These are phyloP conservation scores for Calendula officinalis DNA, from an alignment of 129 eudicot genomes.

Conservation along the genomic window DNA sequence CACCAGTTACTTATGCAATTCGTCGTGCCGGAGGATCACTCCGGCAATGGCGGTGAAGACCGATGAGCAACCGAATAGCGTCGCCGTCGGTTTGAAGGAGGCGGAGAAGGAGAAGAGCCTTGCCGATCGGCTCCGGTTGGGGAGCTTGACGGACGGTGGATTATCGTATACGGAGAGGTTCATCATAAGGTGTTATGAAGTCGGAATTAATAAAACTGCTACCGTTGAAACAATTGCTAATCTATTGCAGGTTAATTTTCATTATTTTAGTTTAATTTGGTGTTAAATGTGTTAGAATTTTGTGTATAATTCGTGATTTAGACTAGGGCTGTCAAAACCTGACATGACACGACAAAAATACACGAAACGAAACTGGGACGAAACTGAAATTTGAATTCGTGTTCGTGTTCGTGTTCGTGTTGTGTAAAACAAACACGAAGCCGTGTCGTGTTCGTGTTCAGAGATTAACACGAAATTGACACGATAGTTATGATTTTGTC, in stretches of 20 bases:
- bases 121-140: slow-evolving; percentile 74
- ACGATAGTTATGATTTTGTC: too few species aligned
- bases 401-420: too few species aligned
- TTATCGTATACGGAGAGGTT: slow-evolving; percentile 86
- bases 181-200: slow-evolving; percentile 85
- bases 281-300: neutral
- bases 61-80: slow-evolving; percentile 14
- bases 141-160: slow-evolving; percentile 81
- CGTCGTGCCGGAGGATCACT: slow-evolving; percentile 9
- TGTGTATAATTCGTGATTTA: slow-evolving; percentile 9
- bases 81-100: slow-evolving; percentile 19
- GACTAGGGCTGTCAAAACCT: neutral
- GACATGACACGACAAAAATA: too few species aligned
- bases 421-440: too few species aligned
- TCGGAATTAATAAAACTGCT: slow-evolving; percentile 91
- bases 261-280: too few species aligned
- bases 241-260: slow-evolving; percentile 67
- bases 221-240: slow-evolving; percentile 93
- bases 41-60: slow-evolving; percentile 39
- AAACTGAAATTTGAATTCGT: too few species aligned
- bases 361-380: too few species aligned
- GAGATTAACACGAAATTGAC: too few species aligned
- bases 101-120: slow-evolving; percentile 32
- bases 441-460: too few species aligned
- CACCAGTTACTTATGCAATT: slow-evolving; percentile 10